Base-by-base conservation (phyloP, 148 eudicot species). In the Rhododendron vialii region DNA sequence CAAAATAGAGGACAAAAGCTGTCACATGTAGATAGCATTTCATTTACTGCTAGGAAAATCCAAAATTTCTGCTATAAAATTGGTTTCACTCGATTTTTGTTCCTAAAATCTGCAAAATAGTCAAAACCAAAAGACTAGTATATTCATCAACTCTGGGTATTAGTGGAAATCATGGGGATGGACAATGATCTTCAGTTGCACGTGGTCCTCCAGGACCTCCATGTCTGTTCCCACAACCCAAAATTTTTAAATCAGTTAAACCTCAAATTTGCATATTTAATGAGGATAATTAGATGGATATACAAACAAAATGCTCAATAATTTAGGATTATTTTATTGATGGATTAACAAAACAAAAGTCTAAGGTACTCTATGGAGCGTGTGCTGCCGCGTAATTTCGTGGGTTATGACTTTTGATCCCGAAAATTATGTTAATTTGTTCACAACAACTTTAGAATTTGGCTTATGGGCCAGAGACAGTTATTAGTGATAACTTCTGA, bases 1-100 rank as follows among this genome's bases (percentile, higher is more conserved):
- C 43, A 43, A 82, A 84, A 63, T 85, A 45, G 86, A 91, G 86
- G 92, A 92, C 95, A 93, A 75, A 87, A 73, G 82, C 95, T 88
- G 93, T 84, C 87, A 91, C 59, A 17, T 55, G 36, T 92, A 85
- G 86, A 87, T 48, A 80, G 77, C 30, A 41, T 67, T 84, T 67
- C 67, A 41, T 59, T 59, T 86, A 77, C 81, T 90, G 86, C 83
- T 82, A 85, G 86, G 22, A 83, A 83, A 86, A 33, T 83, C 80
- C 28, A 75, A 80, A 67, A 73, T 50, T 17, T 51, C 47, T 20
- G 78, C 36, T 20, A 80, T 51, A 83, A 63, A 84, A 28, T 48
- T 41, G 28, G 28, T 77, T 59, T 77, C 81, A 75, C 79, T 90
- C 76, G 88, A 88, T 53, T 80, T 90, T 55, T 45, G 88, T 82